Conservation (phyloP, 1,284 basidiomycete genomes). For the Rhodofomes roseus region DNA sequence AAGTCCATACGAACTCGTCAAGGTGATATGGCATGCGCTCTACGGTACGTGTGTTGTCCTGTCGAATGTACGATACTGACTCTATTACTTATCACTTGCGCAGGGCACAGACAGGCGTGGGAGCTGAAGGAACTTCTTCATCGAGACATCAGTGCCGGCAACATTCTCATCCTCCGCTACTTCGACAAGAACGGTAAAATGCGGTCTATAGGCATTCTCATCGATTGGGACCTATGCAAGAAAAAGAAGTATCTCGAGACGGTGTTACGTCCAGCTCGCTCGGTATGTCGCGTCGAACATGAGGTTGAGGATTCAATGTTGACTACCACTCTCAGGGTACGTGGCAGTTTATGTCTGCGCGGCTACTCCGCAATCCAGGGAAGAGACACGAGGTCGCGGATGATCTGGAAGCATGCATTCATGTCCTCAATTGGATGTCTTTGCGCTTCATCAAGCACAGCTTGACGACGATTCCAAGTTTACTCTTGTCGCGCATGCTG, state of each 20-base stretch:
- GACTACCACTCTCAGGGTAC: background rate
- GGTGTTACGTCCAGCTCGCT: background rate
- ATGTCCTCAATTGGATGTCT: slow-evolving; percentile 3
- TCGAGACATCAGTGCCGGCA: slow-evolving; percentile 4
- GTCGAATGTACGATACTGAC: background rate
- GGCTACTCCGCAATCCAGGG: background rate
- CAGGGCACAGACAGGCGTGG: slow-evolving; percentile 5
- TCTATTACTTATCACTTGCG: background rate
- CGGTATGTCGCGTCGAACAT: background rate
- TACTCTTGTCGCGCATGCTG: background rate
- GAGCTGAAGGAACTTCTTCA: background rate
- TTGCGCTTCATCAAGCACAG: background rate
- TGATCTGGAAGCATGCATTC: slow-evolving; percentile 11
- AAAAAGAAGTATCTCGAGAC: background rate
- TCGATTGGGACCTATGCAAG: slow-evolving; percentile 8
- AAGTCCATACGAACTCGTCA: background rate
- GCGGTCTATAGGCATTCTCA: background rate
- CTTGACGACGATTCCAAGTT: background rate
- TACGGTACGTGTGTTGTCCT: background rate
- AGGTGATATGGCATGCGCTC: slow-evolving; percentile 1
- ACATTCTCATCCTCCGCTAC: slow-evolving; percentile 3
- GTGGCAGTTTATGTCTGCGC: slow-evolving; percentile 13
- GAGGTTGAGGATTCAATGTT: background rate
- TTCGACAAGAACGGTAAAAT: background rate
- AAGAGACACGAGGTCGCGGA: slow-evolving; percentile 5